Evolutionary conservation across 495 filamentous ascomycete genomes (phyloP).

Genomic region (Xylaria curta): DNA sequence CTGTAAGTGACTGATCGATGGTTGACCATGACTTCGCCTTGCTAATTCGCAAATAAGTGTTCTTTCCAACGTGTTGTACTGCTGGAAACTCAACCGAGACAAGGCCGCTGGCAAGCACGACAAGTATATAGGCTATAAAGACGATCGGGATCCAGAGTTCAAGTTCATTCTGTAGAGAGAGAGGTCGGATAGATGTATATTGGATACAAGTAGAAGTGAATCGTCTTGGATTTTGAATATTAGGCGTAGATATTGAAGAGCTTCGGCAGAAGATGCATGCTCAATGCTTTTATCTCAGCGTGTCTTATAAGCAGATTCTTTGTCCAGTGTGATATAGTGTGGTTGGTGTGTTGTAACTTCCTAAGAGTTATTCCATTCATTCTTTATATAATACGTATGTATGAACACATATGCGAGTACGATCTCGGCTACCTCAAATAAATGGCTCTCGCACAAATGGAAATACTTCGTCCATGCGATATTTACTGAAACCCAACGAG

Average conservation of each 20-base stretch:
- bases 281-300: neutral
- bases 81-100: conserved; percentile 69
- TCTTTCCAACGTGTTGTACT: conserved; percentile 68
- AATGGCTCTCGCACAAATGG: neutral
- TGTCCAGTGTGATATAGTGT: neutral
- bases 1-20: conserved; percentile 56
- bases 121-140: conserved; percentile 61
- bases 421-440: neutral
- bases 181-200: neutral
- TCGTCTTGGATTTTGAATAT: neutral
- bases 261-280: neutral
- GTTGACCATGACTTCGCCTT: neutral
- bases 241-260: neutral
- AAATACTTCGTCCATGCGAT: neutral
- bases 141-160: conserved; percentile 72
- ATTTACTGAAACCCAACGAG: neutral
- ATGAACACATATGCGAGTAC: neutral
- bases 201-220: neutral
- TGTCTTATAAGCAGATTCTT: neutral
- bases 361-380: neutral
- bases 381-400: neutral
- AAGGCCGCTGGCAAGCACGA: conserved; percentile 69
- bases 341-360: neutral
- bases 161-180: conserved; percentile 61
- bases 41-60: conserved; percentile 57